phyloP scores from a whole-genome alignment of 305 asterid genomes.

The Stenogyne calaminthoides region DNA sequence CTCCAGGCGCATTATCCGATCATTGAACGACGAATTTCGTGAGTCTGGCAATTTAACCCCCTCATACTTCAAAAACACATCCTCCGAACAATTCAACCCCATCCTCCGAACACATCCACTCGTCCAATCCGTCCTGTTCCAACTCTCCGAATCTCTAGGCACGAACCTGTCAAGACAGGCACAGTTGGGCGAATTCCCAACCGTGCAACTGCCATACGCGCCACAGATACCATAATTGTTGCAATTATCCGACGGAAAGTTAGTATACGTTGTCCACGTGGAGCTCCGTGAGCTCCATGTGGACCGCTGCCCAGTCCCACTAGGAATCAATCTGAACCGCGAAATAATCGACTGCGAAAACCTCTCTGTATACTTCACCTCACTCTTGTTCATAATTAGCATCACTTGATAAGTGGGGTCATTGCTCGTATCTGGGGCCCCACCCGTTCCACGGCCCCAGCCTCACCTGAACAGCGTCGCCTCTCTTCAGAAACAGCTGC shows the following conservation, averaged over 20 bases:
- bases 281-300: conserved; percentile 28
- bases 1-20: conserved; percentile 21
- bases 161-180: conserved; percentile 33
- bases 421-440: no score
- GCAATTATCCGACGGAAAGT: conserved; percentile 28
- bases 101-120: conserved; percentile 42
- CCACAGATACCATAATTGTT: conserved; percentile 39
- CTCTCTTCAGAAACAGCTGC: no score
- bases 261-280: conserved; percentile 29
- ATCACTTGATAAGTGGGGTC: no score
- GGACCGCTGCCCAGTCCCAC: conserved; percentile 32
- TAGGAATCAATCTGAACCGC: conserved; percentile 1
- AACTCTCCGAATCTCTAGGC: conserved; percentile 2
- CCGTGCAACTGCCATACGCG: conserved; percentile 33
- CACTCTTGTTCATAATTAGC: no score
- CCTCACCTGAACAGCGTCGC: no score
- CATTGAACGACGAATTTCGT: conserved; percentile 20
- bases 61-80: conserved; percentile 34
- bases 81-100: conserved; percentile 27
- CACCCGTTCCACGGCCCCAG: no score
- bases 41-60: conserved; percentile 40
- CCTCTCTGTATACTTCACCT: no score
- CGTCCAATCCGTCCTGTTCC: conserved; percentile 30
- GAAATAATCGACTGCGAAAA: conserved; percentile 3
- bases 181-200: conserved; percentile 26